Evolutionary conservation across 768 basidiomycete genomes (phyloP), one percentile per base, ranked within the genome.

Genomic region (Tephrocybe rancida): DNA sequence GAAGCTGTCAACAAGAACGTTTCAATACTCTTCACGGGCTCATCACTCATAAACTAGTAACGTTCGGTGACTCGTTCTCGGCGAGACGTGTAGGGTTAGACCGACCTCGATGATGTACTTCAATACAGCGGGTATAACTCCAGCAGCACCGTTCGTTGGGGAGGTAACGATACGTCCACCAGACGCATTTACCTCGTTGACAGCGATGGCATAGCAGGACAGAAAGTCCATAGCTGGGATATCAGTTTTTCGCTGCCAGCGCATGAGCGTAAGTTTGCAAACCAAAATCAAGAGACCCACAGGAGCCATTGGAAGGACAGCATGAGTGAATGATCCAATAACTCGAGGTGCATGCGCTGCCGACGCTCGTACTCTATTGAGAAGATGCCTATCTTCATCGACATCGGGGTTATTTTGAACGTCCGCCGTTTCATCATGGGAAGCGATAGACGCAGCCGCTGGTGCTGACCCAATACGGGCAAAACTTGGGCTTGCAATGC

Each of bases 121-220:
- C 55, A 96, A 72, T 19, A 93, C 91, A 8, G 88, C 88, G 19
- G 95, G 96, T 48, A 98, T 96, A 39, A 98, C 90, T 6, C 95
- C 96, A 9, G 90, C 89, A 0, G 95, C 93, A 39, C 95, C 95
- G 64, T 95, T 95, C 5, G 95, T 95, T 2, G 92, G 95, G 5
- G 91, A 90, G 2, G 95, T 98, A 42, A 98, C 95, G 48, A 98
- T 96, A 27, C 95, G 80, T 0, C 95, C 95, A 0, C 95, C 95
- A 26, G 84, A 81, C 3, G 95, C 95, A 63, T 96, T 97, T 11
- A 96, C 94, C 67, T 97, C 95, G 63, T 96, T 96, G 11, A 95
- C 93, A 16, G 92, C 92, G 49, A 95, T 95, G 2, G 94, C 95
- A 69, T 97, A 98, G 56, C 92, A 92, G 1, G 89, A 90, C 55